A percentile compares a stretch with the other conserved stretches of the same genome.
These are phyloP conservation scores for Jatropha podagrica DNA, from an alignment of 441 rosid species.

Conservation along the genomic window DNA sequence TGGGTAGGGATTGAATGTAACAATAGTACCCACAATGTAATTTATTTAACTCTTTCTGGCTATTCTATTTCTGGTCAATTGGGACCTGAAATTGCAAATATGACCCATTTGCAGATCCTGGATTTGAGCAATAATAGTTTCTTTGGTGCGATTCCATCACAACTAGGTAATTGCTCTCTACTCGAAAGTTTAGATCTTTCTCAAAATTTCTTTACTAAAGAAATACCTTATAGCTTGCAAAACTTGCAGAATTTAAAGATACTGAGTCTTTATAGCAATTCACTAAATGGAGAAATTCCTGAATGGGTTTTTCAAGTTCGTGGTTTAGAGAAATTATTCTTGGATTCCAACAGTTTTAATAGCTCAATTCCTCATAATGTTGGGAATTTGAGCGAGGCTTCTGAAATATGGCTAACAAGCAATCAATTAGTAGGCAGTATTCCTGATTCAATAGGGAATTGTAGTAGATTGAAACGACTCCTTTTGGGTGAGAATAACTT, in stretches of 20 bases:
- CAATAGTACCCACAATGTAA: slow-evolving; percentile 26
- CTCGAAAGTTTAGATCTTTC: slow-evolving; percentile 54
- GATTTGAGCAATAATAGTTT: slow-evolving; percentile 45
- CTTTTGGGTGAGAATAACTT: slow-evolving; percentile 45
- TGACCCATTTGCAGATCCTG: slow-evolving; percentile 41
- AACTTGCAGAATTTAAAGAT: slow-evolving; percentile 32
- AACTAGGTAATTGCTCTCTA: slow-evolving; percentile 46
- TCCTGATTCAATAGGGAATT: slow-evolving; percentile 60
- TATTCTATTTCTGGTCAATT: slow-evolving; percentile 54
- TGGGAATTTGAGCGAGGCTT: slow-evolving; percentile 41
- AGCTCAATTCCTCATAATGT: slow-evolving; percentile 59
- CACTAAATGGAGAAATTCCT: slow-evolving; percentile 54
- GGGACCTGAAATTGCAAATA: slow-evolving; percentile 53
- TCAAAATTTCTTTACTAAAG: slow-evolving; percentile 42
- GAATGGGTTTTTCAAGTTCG: slow-evolving; percentile 50
- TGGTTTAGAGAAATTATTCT: slow-evolving; percentile 30
- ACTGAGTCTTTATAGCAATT: slow-evolving; percentile 45
- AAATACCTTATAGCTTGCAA: slow-evolving; percentile 41
- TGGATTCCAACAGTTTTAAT: slow-evolving; percentile 45
- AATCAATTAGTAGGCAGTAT: slow-evolving; percentile 58
- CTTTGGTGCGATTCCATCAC: slow-evolving; percentile 49
- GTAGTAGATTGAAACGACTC: slow-evolving; percentile 43
- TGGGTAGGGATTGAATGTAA: slow-evolving; percentile 69
- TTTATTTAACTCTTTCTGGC: slow-evolving; percentile 40
- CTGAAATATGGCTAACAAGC: slow-evolving; percentile 26